A percentile compares a stretch with the other conserved stretches of the same genome.
Conservation (phyloP, 208 protist genomes). For the Zelonia costaricensis region DNA sequence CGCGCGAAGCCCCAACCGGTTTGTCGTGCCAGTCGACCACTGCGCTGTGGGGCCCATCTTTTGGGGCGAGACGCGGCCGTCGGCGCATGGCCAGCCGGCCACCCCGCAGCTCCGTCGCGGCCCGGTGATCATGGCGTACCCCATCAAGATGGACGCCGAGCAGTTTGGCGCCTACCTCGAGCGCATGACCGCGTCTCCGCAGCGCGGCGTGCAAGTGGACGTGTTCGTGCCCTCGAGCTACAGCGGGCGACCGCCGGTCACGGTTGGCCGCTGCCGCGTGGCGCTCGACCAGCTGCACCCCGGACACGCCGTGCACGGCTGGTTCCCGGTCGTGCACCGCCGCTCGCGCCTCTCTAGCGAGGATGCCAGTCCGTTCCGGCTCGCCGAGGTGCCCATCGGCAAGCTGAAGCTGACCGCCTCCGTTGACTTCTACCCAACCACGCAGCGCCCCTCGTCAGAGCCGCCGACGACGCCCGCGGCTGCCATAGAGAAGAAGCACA, state of each 20-base stretch:
- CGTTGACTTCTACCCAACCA: conserved; percentile 42
- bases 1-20: conserved; percentile 41
- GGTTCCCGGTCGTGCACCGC: conserved; percentile 70
- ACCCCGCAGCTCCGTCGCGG: conserved; percentile 63
- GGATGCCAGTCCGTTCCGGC: neutral
- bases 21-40: conserved; percentile 77
- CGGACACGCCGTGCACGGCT: conserved; percentile 51
- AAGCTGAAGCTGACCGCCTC: conserved; percentile 60
- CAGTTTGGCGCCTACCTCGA: conserved; percentile 65
- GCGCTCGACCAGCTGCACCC: conserved; percentile 45
- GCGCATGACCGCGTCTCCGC: conserved; percentile 56
- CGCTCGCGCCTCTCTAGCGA: conserved; percentile 6
- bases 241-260: conserved; percentile 60
- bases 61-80: conserved; percentile 73
- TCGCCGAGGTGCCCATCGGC: conserved; percentile 31
- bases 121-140: conserved; percentile 61
- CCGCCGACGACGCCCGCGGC: neutral
- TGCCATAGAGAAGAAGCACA: conserved; percentile 14
- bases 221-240: conserved; percentile 86
- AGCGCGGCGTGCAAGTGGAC: conserved; percentile 66
- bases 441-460: neutral
- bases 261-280: conserved; percentile 66
- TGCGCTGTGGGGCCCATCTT: conserved; percentile 80
- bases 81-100: conserved; percentile 54
- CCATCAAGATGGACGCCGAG: conserved; percentile 60